Percentiles rank a stretch among this genome's conserved stretches.
These are phyloP conservation scores for Pisolithus sp. DNA, from an alignment of 768 basidiomycete genomes.

Conservation along the genomic window DNA sequence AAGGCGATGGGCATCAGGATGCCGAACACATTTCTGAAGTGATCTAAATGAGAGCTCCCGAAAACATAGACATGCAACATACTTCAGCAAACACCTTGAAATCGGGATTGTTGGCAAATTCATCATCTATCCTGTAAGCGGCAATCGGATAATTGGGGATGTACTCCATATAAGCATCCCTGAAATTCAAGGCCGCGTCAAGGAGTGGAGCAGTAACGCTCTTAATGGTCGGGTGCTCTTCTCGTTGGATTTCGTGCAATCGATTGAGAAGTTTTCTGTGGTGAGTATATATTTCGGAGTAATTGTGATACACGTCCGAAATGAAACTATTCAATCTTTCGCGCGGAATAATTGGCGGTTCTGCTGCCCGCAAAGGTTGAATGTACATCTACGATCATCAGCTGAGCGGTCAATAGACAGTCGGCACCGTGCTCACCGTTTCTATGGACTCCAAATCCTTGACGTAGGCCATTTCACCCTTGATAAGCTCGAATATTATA, in stretches of 20 bases:
- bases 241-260: conserved; percentile 81
- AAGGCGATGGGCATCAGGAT: conserved; percentile 71
- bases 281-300: conserved; percentile 64
- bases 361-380: conserved; percentile 59
- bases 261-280: conserved; percentile 72
- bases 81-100: conserved; percentile 85
- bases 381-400: conserved; percentile 63
- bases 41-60: conserved; percentile 3
- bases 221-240: conserved; percentile 75
- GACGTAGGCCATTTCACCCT: conserved; percentile 93
- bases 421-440: conserved; percentile 38
- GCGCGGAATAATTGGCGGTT: conserved; percentile 73
- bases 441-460: conserved; percentile 86
- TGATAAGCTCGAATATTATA: conserved; percentile 90
- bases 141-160: conserved; percentile 92
- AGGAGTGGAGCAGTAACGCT: conserved; percentile 80
- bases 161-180: conserved; percentile 89
- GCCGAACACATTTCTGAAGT: conserved; percentile 44
- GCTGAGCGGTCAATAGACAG: conserved; percentile 1
- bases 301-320: conserved; percentile 86
- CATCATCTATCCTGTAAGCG: conserved; percentile 80
- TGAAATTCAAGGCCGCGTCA: conserved; percentile 88
- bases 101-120: conserved; percentile 71
- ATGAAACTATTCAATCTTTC: conserved; percentile 74
- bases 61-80: conserved; percentile 12